Evolutionary conservation across 352 stramenopile genomes (phyloP), one percentile per base, ranked within the genome.

Genomic region (Peronosclerospora sorghi): DNA sequence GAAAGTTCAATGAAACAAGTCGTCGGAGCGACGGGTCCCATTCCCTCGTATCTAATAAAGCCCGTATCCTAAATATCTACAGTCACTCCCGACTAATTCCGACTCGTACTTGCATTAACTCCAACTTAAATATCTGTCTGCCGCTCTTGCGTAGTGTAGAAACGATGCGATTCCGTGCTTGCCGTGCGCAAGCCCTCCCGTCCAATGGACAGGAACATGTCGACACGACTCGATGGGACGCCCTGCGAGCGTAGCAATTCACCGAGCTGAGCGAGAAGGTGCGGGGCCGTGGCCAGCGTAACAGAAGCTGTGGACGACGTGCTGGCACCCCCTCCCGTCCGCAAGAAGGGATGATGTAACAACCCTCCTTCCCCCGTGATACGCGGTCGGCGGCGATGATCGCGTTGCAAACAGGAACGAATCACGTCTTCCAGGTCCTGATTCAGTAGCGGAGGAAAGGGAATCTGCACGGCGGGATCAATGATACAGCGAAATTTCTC

Each of bases 401-500:
- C 76, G 20, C 83, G 62, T 38, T 90, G 74, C 44, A 97, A 51
- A 45, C 86, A 96, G 30, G 65, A 70, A 9, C 79, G 63, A 28
- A 96, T 85, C n/a, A 91, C 85, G 38, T 91, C 64, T 56, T 91
- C 68, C 13, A 97, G 47, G 14, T 81, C 68, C 32, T 82, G 76
- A 45, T 96, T 88, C 32, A 70, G 65, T 17, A 93, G 45, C 8
- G 66, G 48, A 9, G 88, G 86, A 54, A 94, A 97, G 15, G 68
- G 53, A 43, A 98, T 97, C 44, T 77, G 56, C 42, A 97, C 79
- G 26, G 77, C 84, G 10, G 78, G 73, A 60, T 98, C 94, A 18
- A 94, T 90, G 38, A 98, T 98, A 14, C 83, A 93, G 26, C 95
- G 81, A 20, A 98, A 83, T 61, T 98, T 98, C 46, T 97, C 85